Evolutionary conservation across 768 basidiomycete species (phyloP).

Genomic region (Trametes meyenii): DNA sequence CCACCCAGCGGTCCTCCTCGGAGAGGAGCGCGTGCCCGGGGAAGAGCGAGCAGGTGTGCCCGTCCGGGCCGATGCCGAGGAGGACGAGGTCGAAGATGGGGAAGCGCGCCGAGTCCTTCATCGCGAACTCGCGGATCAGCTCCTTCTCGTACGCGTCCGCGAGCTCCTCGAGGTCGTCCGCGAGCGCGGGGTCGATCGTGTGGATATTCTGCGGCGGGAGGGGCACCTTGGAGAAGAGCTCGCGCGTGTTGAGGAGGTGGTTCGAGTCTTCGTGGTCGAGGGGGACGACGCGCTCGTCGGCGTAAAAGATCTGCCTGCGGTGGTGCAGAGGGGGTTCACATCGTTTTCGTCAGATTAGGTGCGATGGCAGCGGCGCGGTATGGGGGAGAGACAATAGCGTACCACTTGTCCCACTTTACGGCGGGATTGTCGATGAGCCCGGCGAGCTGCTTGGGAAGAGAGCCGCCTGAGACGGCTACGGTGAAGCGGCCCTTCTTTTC

Average conservation of each 20-base stretch:
- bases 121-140: conserved; percentile 90
- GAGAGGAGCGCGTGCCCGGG: conserved; percentile 83
- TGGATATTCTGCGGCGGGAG: conserved; percentile 81
- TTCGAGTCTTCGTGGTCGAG: conserved; percentile 94
- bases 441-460: conserved; percentile 79
- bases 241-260: conserved; percentile 70
- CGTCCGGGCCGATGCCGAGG: conserved; percentile 95
- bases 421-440: conserved; percentile 65
- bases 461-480: conserved; percentile 92
- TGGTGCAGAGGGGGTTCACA: neutral
- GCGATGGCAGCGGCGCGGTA: neutral
- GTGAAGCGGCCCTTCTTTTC: conserved; percentile 90
- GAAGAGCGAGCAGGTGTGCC: conserved; percentile 98
- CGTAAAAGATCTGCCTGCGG: conserved; percentile 94
- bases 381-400: conserved; percentile 29
- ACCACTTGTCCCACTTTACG: conserved; percentile 96
- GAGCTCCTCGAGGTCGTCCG: conserved; percentile 79
- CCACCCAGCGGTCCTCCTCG: conserved; percentile 95
- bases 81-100: conserved; percentile 97
- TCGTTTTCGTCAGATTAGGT: conserved; percentile 5
- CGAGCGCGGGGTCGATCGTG: conserved; percentile 67
- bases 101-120: conserved; percentile 92
- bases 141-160: conserved; percentile 78
- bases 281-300: conserved; percentile 93
- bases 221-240: conserved; percentile 81